These are phyloP conservation scores for Chlorella sp. DNA, from an alignment of 139 green algal genomes.

Conservation along the genomic window DNA sequence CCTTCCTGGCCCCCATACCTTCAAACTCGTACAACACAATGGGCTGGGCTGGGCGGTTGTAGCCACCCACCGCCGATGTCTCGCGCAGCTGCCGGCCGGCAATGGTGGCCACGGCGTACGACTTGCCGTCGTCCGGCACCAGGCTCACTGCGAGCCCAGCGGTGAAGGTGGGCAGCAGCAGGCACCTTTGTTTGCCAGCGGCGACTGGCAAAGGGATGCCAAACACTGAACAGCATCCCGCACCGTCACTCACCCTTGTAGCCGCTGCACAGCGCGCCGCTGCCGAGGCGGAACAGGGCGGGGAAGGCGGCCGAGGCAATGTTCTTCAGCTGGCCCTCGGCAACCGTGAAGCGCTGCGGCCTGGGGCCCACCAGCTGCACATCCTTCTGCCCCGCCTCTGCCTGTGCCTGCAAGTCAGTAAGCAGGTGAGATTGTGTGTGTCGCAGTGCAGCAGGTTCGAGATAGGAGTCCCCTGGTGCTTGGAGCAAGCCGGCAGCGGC, in stretches of 20 bases:
- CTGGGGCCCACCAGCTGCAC: constrained; percentile 31
- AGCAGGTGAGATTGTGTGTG: no score
- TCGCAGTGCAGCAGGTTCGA: no score
- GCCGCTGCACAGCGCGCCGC: constrained; percentile 63
- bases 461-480: no score
- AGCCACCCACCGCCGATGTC: constrained; percentile 36
- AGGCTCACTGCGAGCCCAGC: constrained; percentile 12
- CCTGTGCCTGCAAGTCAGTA: not conserved
- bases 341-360: constrained; percentile 27
- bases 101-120: constrained; percentile 52
- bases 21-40: constrained; percentile 70
- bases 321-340: constrained; percentile 8
- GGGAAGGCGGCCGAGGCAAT: constrained; percentile 34
- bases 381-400: constrained; percentile 2
- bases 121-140: constrained; percentile 54
- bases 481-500: no score
- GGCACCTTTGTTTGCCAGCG: no score
- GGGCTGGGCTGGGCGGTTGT: constrained; percentile 50
- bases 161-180: not conserved
- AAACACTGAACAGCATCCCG: not conserved
- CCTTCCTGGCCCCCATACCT: no score
- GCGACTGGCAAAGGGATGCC: not conserved
- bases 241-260: constrained; percentile 62
- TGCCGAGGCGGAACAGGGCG: constrained; percentile 57
- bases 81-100: constrained; percentile 45